Base-by-base conservation (phyloP, 2,329 filamentous ascomycete species). In the Alternaria rosae region DNA sequence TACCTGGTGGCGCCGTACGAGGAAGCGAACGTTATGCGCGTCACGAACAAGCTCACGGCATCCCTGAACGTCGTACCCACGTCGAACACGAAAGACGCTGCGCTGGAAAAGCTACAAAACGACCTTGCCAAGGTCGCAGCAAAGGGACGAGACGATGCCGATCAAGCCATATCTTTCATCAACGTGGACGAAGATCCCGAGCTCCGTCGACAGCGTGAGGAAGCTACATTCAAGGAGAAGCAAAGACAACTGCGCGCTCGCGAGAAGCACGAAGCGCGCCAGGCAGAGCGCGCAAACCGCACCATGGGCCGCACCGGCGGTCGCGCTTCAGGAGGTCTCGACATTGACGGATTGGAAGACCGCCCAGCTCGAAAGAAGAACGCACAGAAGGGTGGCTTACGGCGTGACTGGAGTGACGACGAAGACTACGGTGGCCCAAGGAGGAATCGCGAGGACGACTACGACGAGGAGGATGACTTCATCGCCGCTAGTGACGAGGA, bases 401-500 rank as follows among this genome's bases (percentile, higher is more conserved):
- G 82, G 63, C 79, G 79, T 53, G 82, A 84, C 62, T 85, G 82
- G 61, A 91, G 92, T 69, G 91, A 92, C 63, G 91, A 94, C 71
- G 92, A 92, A 9, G 92, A 93, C 70, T 91, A 92, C 68, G 91
- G 92, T 61, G 83, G 89, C 20, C 67, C 68, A 9, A 87, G 88
- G 15, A 85, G 86, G 38, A 85, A 85, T 30, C 86, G 87, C 54
- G 86, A 90, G 62, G 90, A 94, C 67, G 90, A 92, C 69, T 94
- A 94, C 74, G 91, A 94, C 65, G 85, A 90, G 74, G 91, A 91
- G 32, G 92, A 94, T 72, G 92, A 90, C 59, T 94, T 94, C 75
- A 86, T 94, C 58, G 92, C 90, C 4, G 85, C 84, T 4, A 93
- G 90, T 70, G 91, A 93, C 67, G 91, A 92, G 61, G 92, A 93